Conservation (phyloP, 345 rosid genomes). For the Crucihimalaya himalaica region DNA sequence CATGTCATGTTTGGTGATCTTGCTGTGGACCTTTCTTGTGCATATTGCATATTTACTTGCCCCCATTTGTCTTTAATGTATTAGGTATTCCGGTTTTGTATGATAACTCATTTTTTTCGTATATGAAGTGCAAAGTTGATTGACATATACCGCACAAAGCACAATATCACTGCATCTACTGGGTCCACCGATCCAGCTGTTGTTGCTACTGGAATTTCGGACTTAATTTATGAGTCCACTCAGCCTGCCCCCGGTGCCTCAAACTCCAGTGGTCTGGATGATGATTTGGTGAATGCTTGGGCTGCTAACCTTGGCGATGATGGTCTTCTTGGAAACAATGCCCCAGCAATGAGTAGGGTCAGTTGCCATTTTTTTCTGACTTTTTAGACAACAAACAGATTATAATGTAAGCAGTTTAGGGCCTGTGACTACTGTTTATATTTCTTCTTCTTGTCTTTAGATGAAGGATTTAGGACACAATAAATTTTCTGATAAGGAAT, state of each 20-base stretch:
- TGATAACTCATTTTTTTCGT: not conserved
- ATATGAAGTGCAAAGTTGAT: conserved; percentile 81
- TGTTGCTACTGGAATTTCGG: conserved; percentile 88
- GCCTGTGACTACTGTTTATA: conserved; percentile 3
- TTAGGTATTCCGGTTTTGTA: not conserved
- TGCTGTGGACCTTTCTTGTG: conserved; percentile 15
- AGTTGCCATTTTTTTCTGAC: conserved; percentile 25
- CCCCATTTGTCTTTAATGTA: not conserved
- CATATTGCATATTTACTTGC: conserved; percentile 6
- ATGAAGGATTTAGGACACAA: conserved; percentile 2
- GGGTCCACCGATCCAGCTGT: conserved; percentile 92
- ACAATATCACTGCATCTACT: conserved; percentile 83
- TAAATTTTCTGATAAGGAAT: not conserved
- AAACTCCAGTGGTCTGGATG: conserved; percentile 79
- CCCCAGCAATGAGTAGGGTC: conserved; percentile 96
- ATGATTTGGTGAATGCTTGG: conserved; percentile 99
- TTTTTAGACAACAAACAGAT: not conserved
- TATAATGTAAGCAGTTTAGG: conserved; percentile 4
- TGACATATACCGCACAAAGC: conserved; percentile 76
- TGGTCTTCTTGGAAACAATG: conserved; percentile 77
- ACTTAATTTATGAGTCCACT: conserved; percentile 80
- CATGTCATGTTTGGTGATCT: conserved; percentile 20
- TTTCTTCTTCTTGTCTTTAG: not conserved
- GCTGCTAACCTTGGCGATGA: conserved; percentile 98
- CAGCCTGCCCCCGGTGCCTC: conserved; percentile 74